Evolutionary conservation across 2,329 filamentous ascomycete genomes (phyloP), one percentile per base, ranked within the genome.

Genomic region (Sphaceloma murrayae): DNA sequence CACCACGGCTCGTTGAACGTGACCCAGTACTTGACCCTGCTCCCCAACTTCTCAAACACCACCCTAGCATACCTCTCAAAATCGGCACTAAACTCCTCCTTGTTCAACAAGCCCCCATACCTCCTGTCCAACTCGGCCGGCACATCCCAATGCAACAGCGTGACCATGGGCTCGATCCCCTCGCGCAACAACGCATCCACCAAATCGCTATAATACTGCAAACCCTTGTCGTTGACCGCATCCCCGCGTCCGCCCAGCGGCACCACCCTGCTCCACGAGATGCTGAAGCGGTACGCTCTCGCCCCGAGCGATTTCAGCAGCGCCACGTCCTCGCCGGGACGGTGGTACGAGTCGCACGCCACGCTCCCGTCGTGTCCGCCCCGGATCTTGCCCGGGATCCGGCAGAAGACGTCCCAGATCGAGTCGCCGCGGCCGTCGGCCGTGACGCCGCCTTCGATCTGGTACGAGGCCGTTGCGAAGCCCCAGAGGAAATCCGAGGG

Each of bases 361-460:
- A 84, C 74, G 42, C 77, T 79, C 43, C 86, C 86, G 32, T 78
- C 81, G 53, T 73, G 78, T 47, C 77, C 80, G 55, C 85, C 82
- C 46, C 85, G 84, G 56, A 91, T 87, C 66, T 91, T 93, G 56
- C 84, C 84, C 5, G 82, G 78, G 44, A 77, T 80, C 50, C 75
- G 75, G 65, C 82, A 88, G 67, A 93, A 93, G n/a, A 75, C 80
- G 65, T 94, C 86, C 86, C 86, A 93, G 62, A 93, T 91, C 49
- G 82, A 85, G 45, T 84, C 79, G 16, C 76, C 82, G 51, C 85
- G 82, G 52, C 85, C 86, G 59, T 89, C 85, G 58, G 80, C 75
- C 36, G 81, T 69, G 29, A 73, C 69, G 36, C 78, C 78, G 47
- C 86, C 86, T 68, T 94, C 86, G 54, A 94, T 83, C 62, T 94